Conservation (phyloP, 805 yeast species). For the Pichia eremophila region DNA sequence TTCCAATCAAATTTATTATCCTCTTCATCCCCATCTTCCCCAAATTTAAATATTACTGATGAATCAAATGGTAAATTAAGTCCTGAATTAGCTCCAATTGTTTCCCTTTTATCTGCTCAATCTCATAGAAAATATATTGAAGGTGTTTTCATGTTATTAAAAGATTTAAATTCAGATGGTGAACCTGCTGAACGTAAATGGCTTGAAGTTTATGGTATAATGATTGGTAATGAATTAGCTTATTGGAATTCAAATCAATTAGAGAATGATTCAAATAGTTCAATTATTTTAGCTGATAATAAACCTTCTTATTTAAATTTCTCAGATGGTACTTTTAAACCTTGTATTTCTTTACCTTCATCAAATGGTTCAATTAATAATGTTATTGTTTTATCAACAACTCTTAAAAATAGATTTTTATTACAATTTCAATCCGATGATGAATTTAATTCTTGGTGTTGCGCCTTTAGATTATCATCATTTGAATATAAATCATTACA, state of each 20-base stretch:
- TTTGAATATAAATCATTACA: slow-evolving; percentile 79
- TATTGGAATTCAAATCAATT: slow-evolving; percentile 78
- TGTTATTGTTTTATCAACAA: slow-evolving; percentile 84
- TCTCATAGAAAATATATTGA: slow-evolving; percentile 66
- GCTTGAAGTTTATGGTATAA: slow-evolving; percentile 87
- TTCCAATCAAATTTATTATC: neutral
- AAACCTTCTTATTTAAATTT: slow-evolving; percentile 81
- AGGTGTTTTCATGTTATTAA: slow-evolving; percentile 65
- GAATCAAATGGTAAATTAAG: slow-evolving; percentile 24
- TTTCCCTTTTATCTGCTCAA: slow-evolving; percentile 66
- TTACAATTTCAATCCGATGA: slow-evolving; percentile 64
- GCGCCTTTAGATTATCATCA: slow-evolving; percentile 70
- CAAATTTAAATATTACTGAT: slow-evolving; percentile 13
- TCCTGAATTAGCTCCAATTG: slow-evolving; percentile 55
- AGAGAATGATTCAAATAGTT: slow-evolving; percentile 34
- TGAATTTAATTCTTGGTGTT: slow-evolving; percentile 66
- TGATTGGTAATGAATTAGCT: slow-evolving; percentile 86
- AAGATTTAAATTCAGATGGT: slow-evolving; percentile 77
- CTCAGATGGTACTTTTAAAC: slow-evolving; percentile 79
- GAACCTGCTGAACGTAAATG: slow-evolving; percentile 75
- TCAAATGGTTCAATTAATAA: slow-evolving; percentile 60
- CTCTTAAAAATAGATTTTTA: slow-evolving; percentile 79
- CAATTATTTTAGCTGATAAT: slow-evolving; percentile 13
- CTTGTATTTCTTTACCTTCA: slow-evolving; percentile 55
- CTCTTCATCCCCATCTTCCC: slow-evolving; percentile 3